These are phyloP conservation scores for Alectoria sarmentosa DNA, from an alignment of 495 filamentous ascomycete species.

Conservation along the genomic window DNA sequence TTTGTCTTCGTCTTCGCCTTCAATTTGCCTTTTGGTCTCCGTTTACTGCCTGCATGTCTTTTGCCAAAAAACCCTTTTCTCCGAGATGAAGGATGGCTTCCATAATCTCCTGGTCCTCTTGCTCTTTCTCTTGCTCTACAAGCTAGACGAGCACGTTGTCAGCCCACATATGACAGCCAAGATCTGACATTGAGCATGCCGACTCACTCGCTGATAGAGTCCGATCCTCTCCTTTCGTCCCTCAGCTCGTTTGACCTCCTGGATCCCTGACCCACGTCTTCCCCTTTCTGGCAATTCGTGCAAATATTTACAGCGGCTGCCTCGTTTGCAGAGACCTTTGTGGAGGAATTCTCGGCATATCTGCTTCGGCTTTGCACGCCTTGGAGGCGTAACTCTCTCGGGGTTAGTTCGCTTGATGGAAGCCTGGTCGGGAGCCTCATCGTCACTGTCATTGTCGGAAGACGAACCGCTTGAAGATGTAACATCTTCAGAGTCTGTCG, in stretches of 20 bases:
- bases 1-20: background rate
- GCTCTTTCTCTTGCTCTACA: constrained; percentile 41
- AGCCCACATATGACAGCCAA: constrained; percentile 14
- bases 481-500: constrained; percentile 32
- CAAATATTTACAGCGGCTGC: constrained; percentile 3
- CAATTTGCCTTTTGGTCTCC: background rate
- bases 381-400: constrained; percentile 35
- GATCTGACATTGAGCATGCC: background rate
- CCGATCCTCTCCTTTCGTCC: constrained; percentile 16
- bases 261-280: background rate
- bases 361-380: constrained; percentile 5
- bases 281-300: constrained; percentile 13
- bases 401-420: constrained; percentile 39
- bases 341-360: constrained; percentile 14
- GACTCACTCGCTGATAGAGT: constrained; percentile 17
- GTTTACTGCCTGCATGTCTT: background rate
- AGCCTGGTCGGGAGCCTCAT: constrained; percentile 38
- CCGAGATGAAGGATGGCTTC: constrained; percentile 42
- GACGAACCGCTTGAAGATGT: constrained; percentile 32
- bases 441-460: constrained; percentile 32
- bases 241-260: constrained; percentile 1
- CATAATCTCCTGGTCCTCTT: constrained; percentile 39
- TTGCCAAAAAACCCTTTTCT: constrained; percentile 34
- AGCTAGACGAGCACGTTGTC: constrained; percentile 31
- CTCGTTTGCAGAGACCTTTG: constrained; percentile 15